Evolutionary conservation across 345 rosid genomes (phyloP), one percentile per base, ranked within the genome.

Genomic region (Hypericum perforatum): DNA sequence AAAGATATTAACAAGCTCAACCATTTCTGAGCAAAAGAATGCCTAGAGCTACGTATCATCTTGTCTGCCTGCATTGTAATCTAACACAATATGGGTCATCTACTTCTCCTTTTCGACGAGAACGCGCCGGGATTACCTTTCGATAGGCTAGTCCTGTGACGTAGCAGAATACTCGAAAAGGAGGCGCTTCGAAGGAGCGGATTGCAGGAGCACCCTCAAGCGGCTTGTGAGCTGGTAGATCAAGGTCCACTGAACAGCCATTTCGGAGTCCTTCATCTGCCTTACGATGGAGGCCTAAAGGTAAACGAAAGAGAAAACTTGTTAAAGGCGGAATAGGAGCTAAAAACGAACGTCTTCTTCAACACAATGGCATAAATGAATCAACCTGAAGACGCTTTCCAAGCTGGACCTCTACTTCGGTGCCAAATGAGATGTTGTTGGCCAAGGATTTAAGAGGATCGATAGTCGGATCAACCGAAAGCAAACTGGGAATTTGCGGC

Each of bases 401-500:
- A 5, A 87, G 94, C 78, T 87, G 94, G 50, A 88, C 86, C 78
- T 92, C 98, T 7, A 92, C 95, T 75, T 92, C 96, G 0, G 96
- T 81, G 55, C 96, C 96, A 16, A 80, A 81, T 5, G 98, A 81
- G 47, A 92, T 83, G 45, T 81, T 92, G 64, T 76, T 85, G 8
- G 98, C 98, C 22, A 88, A 68, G 53, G 95, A 87, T 70, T 85
- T 92, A 45, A 92, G 79, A 74, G 96, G 98, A 73, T 92, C 96
- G 9, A 79, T 59, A 0, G 95, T 83, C 8, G 98, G 96, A 76
- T 92, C 95, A 47, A 85, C 95, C 37, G 98, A 92, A 59, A 92
- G 98, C 68, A 92, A 75, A 67, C 90, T 87, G 43, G 98, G 94
- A 73, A 92, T 91, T 71, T 87, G 96, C 4, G 98, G 98, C n/a